Evolutionary conservation across 441 rosid genomes (phyloP).

Genomic region (Cnidoscolus chayamansa): DNA sequence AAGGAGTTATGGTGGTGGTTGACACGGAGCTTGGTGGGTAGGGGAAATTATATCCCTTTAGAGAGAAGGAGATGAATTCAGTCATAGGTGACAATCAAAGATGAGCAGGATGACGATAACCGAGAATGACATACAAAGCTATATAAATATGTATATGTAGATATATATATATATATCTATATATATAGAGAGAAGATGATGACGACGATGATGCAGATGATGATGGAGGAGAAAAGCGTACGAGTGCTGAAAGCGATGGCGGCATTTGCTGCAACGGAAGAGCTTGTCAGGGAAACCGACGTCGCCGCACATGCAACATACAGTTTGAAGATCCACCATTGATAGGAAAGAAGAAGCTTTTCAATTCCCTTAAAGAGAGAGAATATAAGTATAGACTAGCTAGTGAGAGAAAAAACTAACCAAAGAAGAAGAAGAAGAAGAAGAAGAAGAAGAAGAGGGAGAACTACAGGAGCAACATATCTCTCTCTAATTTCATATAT

Average conservation of each 20-base stretch:
- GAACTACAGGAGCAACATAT: not conserved
- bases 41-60: not conserved
- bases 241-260: conserved; percentile 86
- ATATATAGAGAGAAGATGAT: conserved; percentile 9
- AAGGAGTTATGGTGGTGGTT: conserved; percentile 5
- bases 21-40: conserved; percentile 5
- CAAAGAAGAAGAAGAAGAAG: not conserved
- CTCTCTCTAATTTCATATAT: not conserved
- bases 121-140: not conserved
- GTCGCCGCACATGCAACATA: conserved; percentile 99
- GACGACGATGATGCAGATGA: not conserved
- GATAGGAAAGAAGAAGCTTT: conserved; percentile 13
- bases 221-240: conserved; percentile 22
- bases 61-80: conserved; percentile 4
- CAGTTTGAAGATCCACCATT: conserved; percentile 75
- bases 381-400: not conserved
- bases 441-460: not conserved
- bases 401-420: conserved; percentile 8
- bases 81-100: conserved; percentile 1
- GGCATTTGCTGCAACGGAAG: conserved; percentile 87
- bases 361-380: conserved; percentile 16
- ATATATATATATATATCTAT: not conserved
- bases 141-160: not conserved
- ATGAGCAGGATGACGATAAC: not conserved
- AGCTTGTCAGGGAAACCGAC: conserved; percentile 93